Conservation (phyloP, 805 yeast species). For the Sporopachydermia lactativora region DNA sequence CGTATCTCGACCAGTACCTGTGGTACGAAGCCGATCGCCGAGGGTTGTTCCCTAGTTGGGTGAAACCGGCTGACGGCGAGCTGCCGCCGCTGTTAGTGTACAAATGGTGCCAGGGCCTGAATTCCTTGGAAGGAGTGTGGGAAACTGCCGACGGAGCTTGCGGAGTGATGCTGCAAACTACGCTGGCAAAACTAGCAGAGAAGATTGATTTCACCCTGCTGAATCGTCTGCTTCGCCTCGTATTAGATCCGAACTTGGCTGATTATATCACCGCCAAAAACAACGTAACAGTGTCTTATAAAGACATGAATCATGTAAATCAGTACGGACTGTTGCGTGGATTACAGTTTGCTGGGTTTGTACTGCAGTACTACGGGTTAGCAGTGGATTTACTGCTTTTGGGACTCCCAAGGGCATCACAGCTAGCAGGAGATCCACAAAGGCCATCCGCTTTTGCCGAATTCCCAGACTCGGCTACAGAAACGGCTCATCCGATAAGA, state of each 20-base stretch:
- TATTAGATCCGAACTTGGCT: conserved; percentile 83
- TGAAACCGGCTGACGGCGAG: conserved; percentile 89
- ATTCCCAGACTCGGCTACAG: conserved; percentile 43
- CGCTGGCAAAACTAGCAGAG: conserved; percentile 57
- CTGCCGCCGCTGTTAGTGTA: conserved; percentile 85
- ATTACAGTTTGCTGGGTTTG: conserved; percentile 78
- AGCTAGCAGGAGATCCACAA: conserved; percentile 66
- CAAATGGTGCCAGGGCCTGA: conserved; percentile 89
- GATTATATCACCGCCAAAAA: conserved; percentile 90
- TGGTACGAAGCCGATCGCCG: conserved; percentile 94
- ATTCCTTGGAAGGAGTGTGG: conserved; percentile 72
- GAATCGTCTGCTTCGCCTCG: conserved; percentile 64
- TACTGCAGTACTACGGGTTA: conserved; percentile 82
- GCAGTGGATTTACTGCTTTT: conserved; percentile 67
- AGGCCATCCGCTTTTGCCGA: conserved; percentile 71
- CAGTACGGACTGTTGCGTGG: conserved; percentile 83
- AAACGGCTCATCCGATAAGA: conserved; percentile 60
- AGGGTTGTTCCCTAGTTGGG: conserved; percentile 86
- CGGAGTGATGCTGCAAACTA: conserved; percentile 73
- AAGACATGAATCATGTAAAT: conserved; percentile 91
- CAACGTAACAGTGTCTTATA: conserved; percentile 67
- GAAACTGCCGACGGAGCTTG: conserved; percentile 57
- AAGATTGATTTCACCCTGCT: conserved; percentile 80
- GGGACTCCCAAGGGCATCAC: conserved; percentile 78
- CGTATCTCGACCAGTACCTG: conserved; percentile 85